Conservation (phyloP, 2,329 filamentous ascomycete genomes). For the Aspergillus sp. region DNA sequence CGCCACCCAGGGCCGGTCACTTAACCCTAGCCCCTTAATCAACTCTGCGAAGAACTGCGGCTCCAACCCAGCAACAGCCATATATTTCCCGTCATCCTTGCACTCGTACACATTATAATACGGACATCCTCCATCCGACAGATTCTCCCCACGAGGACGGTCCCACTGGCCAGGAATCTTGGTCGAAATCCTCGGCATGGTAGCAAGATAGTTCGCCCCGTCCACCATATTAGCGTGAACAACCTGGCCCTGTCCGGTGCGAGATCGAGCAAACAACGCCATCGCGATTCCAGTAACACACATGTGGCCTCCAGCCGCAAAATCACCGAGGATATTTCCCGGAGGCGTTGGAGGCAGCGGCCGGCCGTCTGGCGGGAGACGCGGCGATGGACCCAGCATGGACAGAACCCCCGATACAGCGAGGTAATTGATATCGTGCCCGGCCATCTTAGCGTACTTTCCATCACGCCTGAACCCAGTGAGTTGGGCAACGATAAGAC, state of each 20-base stretch:
- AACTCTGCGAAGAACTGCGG: constrained; percentile 72
- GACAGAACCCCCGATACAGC: constrained; percentile 74
- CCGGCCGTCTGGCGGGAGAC: constrained; percentile 55
- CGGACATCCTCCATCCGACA: constrained; percentile 76
- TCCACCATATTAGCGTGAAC: constrained; percentile 95
- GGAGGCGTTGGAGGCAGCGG: constrained; percentile 49
- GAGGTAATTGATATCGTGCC: constrained; percentile 91
- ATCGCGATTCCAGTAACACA: constrained; percentile 76
- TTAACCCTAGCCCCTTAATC: constrained; percentile 58
- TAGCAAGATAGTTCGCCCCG: constrained; percentile 71
- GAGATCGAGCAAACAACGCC: constrained; percentile 65
- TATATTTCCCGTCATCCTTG: constrained; percentile 64
- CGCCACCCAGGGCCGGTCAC: neutral
- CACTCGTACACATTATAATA: constrained; percentile 78
- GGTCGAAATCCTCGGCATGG: constrained; percentile 66
- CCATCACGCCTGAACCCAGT: constrained; percentile 87
- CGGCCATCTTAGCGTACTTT: constrained; percentile 77
- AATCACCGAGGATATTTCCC: constrained; percentile 78
- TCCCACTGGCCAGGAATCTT: constrained; percentile 56
- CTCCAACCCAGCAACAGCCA: constrained; percentile 85
- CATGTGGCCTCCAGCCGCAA: constrained; percentile 77
- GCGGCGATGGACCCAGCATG: constrained; percentile 64
- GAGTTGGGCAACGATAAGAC: constrained; percentile 75
- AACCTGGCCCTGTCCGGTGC: constrained; percentile 70
- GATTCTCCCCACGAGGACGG: constrained; percentile 66